A percentile compares a stretch with the other conserved stretches of the same genome.
Evolutionary conservation across 1,284 basidiomycete species (phyloP).

Genomic region (Athelia psychrophila): DNA sequence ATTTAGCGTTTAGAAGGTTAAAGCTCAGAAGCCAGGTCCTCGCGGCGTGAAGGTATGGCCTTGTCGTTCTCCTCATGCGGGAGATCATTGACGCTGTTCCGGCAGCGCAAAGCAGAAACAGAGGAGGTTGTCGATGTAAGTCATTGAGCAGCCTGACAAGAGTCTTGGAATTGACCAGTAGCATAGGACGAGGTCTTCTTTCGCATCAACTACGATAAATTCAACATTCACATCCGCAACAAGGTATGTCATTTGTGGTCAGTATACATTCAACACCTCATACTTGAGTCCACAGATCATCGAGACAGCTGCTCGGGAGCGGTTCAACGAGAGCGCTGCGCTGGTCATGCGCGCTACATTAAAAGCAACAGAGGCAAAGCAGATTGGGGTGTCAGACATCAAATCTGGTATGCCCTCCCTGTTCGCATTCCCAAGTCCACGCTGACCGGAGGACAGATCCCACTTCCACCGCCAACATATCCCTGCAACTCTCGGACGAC

Average conservation of each 20-base stretch:
- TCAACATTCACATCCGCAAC: conserved; percentile 88
- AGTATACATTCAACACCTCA: conserved; percentile 8
- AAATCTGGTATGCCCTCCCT: conserved; percentile 52
- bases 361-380: conserved; percentile 64
- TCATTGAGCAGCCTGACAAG: conserved; percentile 6
- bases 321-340: conserved; percentile 76
- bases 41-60: conserved; percentile 47
- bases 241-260: conserved; percentile 47
- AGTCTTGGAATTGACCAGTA: too few relatives aligned
- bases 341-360: conserved; percentile 70
- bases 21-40: conserved; percentile 46
- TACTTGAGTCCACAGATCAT: conserved; percentile 55
- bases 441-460: conserved; percentile 42
- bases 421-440: conserved; percentile 7
- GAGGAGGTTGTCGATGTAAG: conserved; percentile 68
- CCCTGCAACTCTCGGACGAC: conserved; percentile 59
- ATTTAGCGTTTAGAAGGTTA: conserved; percentile 50
- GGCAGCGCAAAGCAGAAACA: conserved; percentile 55
- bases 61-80: neutral
- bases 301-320: conserved; percentile 68
- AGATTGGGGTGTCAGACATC: conserved; percentile 56
- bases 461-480: conserved; percentile 58
- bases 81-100: conserved; percentile 1
- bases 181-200: conserved; percentile 71
- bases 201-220: conserved; percentile 86